Evolutionary conservation across 352 stramenopile species (phyloP), one percentile per base, ranked within the genome.

Genomic region (Globisporangium middletonii): DNA sequence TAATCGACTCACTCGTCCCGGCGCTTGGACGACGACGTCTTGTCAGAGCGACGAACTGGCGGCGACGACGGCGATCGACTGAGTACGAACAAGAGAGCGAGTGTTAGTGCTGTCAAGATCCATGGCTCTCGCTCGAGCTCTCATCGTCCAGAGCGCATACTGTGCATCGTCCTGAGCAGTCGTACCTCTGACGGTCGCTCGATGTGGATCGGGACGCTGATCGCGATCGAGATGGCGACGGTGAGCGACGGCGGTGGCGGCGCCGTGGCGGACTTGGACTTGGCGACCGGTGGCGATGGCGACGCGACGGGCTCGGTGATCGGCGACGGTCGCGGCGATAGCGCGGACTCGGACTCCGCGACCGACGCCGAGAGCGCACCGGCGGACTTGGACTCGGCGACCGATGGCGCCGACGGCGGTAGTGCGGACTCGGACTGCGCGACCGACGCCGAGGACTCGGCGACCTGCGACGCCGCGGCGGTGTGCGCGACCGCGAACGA

Each of bases 161-260:
- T 28, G 43, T 2, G 3, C n/a, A 11, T 47, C 42, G 3, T 23
- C 23, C 23, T 23, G 16, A 47, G 15, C 23, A 19, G 2, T 23
- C 23, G 23, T n/a, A 47, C n/a, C 60, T 42, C 46, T 37, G 55
- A 13, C 41, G 26, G 15, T 62, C 55, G 9, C 28, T 56, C 2
- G 60, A 63, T 16, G 28, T 6, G 26, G 60, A 66, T 50, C 55
- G 30, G 33, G 60, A 66, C 28, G 26, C 54, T 44, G 56, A 64
- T 26, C 50, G 57, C 50, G 56, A 64, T 26, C 50, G 57, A 55
- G 57, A 60, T 8, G 38, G 19, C 19, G 62, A 66, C 27, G 58
- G 30, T 7, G 62, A 68, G 41, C 55, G 68, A 57, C 42, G 45
- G 58, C 42, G 60, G 64, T 41, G 51, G 47, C 18, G 73, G 65